Conservation (phyloP, 1,284 basidiomycete species). For the Fomes fomentarius region DNA sequence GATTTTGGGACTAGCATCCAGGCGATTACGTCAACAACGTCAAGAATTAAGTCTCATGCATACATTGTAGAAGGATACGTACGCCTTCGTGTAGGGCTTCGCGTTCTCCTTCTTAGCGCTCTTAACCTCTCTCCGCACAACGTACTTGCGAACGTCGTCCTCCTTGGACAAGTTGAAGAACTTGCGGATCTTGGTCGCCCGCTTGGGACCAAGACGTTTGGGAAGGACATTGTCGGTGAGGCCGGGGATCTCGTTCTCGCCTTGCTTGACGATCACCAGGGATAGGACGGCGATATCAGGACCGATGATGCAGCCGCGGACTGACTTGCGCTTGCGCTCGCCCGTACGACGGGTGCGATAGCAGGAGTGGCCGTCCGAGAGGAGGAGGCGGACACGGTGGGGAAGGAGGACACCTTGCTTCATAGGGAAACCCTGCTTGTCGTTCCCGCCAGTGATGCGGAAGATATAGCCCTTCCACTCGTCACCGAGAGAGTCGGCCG, state of each 20-base stretch:
- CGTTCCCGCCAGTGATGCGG: conserved; percentile 96
- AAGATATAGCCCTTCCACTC: conserved; percentile 98
- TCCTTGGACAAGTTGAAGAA: conserved; percentile 99
- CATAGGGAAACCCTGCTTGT: conserved; percentile 98
- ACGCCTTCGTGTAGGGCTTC: conserved; percentile 99
- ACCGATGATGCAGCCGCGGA: conserved; percentile 97
- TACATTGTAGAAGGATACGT: conserved; percentile 47
- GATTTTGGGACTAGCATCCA: conserved; percentile 71
- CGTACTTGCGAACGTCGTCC: conserved; percentile 98
- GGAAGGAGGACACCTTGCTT: conserved; percentile 98
- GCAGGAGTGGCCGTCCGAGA: conserved; percentile 96
- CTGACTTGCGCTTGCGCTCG: conserved; percentile 98
- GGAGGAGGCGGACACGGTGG: conserved; percentile 92
- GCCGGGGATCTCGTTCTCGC: conserved; percentile 89
- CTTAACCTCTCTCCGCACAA: conserved; percentile 90
- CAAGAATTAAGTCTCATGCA: not conserved
- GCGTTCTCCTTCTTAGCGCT: conserved; percentile 89
- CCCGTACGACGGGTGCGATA: conserved; percentile 92
- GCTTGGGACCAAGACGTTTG: conserved; percentile 95
- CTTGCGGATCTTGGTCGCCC: conserved; percentile 93
- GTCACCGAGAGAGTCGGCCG: conserved; percentile 89
- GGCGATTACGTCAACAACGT: conserved; percentile 1
- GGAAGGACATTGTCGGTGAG: conserved; percentile 93
- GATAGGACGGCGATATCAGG: conserved; percentile 96
- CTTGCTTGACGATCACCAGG: conserved; percentile 96